These are phyloP conservation scores for Gossypium thurberi DNA, from an alignment of 345 rosid species.

Conservation along the genomic window DNA sequence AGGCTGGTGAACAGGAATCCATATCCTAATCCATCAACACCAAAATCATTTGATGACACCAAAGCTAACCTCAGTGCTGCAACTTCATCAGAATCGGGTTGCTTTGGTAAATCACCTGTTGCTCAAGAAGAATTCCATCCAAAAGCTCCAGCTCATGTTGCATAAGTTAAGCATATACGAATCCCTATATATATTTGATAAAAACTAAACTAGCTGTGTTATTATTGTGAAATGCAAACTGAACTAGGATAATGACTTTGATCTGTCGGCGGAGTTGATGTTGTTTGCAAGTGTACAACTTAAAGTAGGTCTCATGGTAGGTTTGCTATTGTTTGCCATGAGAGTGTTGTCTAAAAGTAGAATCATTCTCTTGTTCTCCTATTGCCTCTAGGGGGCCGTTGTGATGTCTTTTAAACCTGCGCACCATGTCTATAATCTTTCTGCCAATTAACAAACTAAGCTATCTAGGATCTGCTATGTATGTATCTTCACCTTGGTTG, in stretches of 20 bases:
- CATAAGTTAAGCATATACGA: constrained; percentile 17
- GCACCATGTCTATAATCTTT: neutral
- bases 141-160: constrained; percentile 21
- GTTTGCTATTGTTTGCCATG: neutral
- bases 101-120: constrained; percentile 26
- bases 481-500: neutral
- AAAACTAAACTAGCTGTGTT: neutral
- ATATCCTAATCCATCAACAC: constrained; percentile 37
- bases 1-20: constrained; percentile 81
- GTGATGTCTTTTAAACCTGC: neutral
- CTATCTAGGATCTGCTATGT: neutral
- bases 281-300: neutral
- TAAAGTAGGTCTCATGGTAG: neutral
- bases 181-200: neutral
- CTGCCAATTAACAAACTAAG: neutral
- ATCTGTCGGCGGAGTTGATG: constrained; percentile 6
- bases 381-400: neutral
- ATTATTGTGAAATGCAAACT: neutral
- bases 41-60: constrained; percentile 29
- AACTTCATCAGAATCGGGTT: constrained; percentile 26
- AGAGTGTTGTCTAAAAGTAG: neutral
- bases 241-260: constrained; percentile 8
- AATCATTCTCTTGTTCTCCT: neutral
- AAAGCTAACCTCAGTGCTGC: constrained; percentile 22
- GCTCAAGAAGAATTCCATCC: constrained; percentile 24